Base-by-base conservation (phyloP, 2,329 filamentous ascomycete species). In the Venturia pyrina region DNA sequence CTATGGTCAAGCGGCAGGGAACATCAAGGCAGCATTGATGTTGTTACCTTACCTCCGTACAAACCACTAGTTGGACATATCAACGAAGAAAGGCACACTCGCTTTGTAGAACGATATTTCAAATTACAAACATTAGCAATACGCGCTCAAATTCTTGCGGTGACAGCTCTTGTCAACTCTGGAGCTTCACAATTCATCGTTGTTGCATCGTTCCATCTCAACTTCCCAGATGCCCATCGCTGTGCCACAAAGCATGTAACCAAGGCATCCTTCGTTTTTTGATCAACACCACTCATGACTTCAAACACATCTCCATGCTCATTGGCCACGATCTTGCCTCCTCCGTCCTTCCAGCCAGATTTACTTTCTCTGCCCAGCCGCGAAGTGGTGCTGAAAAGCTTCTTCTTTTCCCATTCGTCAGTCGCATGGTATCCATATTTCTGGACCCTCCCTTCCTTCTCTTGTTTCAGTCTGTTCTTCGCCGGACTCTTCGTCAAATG, bases 231-330 rank as follows among this genome's bases (percentile, higher is more conserved):
- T 62, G 66, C 67, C 72, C 72, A 74, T 13, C 68, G 41, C 66
- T 65, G 68, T 69, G 70, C 70, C 24, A 71, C 66, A 71, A 71
- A 74, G 64, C 71, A 74, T 34, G 68, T 68, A 48, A 74, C 68
- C 65, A 72, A 60, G 62, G 72, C 57, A 63, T 74, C 71, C 53
- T 70, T 67, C 60, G 50, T 69, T 64, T 21, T 63, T 37, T 57
- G 66, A 41, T 61, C 63, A n/a, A 66, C 62, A 6, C 11, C 50
- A n/a, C 66, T 67, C 44, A 67, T 62, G 56, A 70, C 62, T 48
- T 69, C 67, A 68, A 70, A 65, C 60, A n/a, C 44, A 34, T 53
- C 44, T 40, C n/a, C 34, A 28, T 13, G 10, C 43, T 68, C 68
- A 10, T 64, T 32, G 13, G 68, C 71, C 43, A 70, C 66, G 17